phyloP scores from a whole-genome alignment of 2,329 filamentous ascomycete species.

The Cercospora sojina region DNA sequence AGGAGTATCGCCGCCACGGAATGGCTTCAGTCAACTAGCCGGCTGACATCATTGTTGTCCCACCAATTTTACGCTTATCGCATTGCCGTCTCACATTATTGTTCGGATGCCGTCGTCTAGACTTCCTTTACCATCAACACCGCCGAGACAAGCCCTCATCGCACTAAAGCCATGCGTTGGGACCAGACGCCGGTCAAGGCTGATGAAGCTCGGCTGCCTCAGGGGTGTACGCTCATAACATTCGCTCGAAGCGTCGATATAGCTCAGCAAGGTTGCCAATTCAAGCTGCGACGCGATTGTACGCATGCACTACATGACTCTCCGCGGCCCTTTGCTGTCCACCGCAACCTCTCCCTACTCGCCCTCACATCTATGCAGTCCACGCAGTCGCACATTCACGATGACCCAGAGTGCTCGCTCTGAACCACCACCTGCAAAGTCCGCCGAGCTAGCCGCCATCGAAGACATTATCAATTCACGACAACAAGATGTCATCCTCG shows the following conservation, averaged over 20 bases:
- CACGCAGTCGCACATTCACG: neutral
- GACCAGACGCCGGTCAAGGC: neutral
- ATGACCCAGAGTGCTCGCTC: neutral
- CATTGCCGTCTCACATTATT: neutral
- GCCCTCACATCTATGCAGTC: neutral
- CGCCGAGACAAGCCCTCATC: neutral
- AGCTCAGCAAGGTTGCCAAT: neutral
- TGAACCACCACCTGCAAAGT: neutral
- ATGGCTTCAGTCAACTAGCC: neutral
- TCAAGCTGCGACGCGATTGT: neutral
- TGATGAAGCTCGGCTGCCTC: neutral
- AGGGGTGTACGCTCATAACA: neutral
- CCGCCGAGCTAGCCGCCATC: neutral
- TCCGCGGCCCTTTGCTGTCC: neutral
- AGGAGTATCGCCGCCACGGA: neutral
- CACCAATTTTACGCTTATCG: neutral
- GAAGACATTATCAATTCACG: neutral
- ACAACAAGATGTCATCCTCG: neutral
- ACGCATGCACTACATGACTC: neutral
- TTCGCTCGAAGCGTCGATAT: neutral
- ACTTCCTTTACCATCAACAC: neutral
- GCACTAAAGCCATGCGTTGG: neutral
- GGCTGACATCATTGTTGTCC: neutral
- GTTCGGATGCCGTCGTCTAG: neutral
- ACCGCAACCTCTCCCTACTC: neutral